These are phyloP conservation scores for Alliaria petiolata DNA, from an alignment of 345 rosid species.

Conservation along the genomic window DNA sequence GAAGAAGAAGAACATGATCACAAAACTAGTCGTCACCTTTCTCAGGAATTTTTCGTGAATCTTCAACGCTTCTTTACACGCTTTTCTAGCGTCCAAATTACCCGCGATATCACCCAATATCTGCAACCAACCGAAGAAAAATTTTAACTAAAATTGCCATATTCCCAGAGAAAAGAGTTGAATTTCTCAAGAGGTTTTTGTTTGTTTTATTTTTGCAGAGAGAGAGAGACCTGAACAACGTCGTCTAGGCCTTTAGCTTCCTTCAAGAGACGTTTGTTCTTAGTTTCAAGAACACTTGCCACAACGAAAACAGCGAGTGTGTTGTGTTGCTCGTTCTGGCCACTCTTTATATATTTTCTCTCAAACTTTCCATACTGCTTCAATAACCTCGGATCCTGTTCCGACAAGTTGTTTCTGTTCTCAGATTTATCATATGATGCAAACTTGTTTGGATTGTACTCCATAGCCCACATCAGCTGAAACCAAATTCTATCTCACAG, in stretches of 20 bases:
- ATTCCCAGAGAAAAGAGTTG: not conserved
- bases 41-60: slow-evolving; percentile 70
- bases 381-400: slow-evolving; percentile 41
- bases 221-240: slow-evolving; percentile 57
- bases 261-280: slow-evolving; percentile 68
- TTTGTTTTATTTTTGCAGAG: not conserved
- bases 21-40: slow-evolving; percentile 45
- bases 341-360: slow-evolving; percentile 51
- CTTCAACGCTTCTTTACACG: slow-evolving; percentile 76
- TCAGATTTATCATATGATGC: slow-evolving; percentile 47
- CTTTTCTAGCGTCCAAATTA: slow-evolving; percentile 77
- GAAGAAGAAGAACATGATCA: slow-evolving; percentile 8
- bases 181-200: not conserved
- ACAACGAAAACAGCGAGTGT: slow-evolving; percentile 75
- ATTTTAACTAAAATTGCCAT: not conserved
- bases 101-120: slow-evolving; percentile 67
- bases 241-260: slow-evolving; percentile 92
- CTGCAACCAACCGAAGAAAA: slow-evolving; percentile 29
- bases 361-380: slow-evolving; percentile 81
- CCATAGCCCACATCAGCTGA: slow-evolving; percentile 98
- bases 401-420: slow-evolving; percentile 8
- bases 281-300: slow-evolving; percentile 85
- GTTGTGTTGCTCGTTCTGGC: slow-evolving; percentile 40
- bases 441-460: slow-evolving; percentile 80
- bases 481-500: slow-evolving; percentile 35